Evolutionary conservation across 2,329 filamentous ascomycete genomes (phyloP).

Genomic region (Corynespora cassiicola): DNA sequence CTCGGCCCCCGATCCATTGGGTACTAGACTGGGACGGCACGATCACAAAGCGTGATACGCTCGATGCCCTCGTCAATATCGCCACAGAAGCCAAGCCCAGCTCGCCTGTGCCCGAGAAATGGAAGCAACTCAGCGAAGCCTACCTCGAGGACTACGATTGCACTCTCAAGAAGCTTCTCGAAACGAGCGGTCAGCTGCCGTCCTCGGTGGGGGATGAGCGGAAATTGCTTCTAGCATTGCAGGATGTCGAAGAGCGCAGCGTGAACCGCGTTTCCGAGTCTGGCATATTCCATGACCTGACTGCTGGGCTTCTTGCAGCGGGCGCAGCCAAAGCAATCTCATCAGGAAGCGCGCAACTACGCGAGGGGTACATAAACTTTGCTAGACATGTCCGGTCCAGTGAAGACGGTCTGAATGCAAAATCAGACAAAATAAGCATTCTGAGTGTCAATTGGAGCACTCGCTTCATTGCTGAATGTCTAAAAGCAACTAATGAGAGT

Average conservation of each 20-base stretch:
- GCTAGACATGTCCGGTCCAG: conserved; percentile 25
- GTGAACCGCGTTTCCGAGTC: conserved; percentile 47
- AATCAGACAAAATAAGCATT: conserved; percentile 34
- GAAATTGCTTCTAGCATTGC: conserved; percentile 44
- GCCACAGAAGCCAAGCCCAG: conserved; percentile 33
- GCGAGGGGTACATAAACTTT: conserved; percentile 44
- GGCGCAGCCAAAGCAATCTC: conserved; percentile 34
- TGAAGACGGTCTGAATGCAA: neutral
- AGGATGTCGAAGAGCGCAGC: conserved; percentile 49
- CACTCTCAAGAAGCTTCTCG: conserved; percentile 36
- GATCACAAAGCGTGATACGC: conserved; percentile 52
- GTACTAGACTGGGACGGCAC: conserved; percentile 58
- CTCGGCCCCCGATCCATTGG: conserved; percentile 42
- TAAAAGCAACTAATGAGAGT: conserved; percentile 13
- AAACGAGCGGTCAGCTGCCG: conserved; percentile 31
- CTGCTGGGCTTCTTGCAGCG: conserved; percentile 29
- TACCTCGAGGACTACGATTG: conserved; percentile 50
- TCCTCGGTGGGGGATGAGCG: conserved; percentile 43
- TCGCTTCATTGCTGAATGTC: conserved; percentile 46
- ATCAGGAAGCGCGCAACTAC: conserved; percentile 39
- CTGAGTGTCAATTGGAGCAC: conserved; percentile 58
- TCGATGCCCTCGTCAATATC: conserved; percentile 50
- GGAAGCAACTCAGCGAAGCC: conserved; percentile 46
- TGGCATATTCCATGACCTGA: conserved; percentile 49
- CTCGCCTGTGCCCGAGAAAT: conserved; percentile 29